Base-by-base conservation (phyloP, 441 rosid genomes). In the Omphalea diandra region DNA sequence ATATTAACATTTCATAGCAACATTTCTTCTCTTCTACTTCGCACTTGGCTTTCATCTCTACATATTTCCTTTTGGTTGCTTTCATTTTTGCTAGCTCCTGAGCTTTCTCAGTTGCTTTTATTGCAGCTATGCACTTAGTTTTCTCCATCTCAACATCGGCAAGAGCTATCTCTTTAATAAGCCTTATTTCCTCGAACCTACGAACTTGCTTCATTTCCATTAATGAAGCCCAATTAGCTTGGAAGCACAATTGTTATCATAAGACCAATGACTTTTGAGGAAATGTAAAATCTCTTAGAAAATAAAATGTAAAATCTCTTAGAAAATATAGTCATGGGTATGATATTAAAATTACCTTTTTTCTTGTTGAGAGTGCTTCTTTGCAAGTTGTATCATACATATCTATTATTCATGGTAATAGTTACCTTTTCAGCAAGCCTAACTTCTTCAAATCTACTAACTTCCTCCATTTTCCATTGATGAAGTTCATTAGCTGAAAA, bases 381-480 rank as follows among this genome's bases (percentile, higher is more conserved):
- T 86, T 89, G 82, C 97, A 93, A 61, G 96, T 96, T 64, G 84
- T 76, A 79, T 90, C 83, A 59, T 90, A 93, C 95, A 90, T n/a
- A n/a, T n/a, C n/a, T n/a, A n/a, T n/a, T n/a, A n/a, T n/a, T n/a
- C n/a, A n/a, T n/a, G n/a, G n/a, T n/a, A n/a, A n/a, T n/a, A n/a
- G n/a, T n/a, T n/a, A n/a, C n/a, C n/a, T n/a, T n/a, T n/a, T n/a
- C n/a, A n/a, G n/a, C n/a, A n/a, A n/a, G n/a, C n/a, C n/a, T n/a
- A n/a, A n/a, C n/a, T n/a, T n/a, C n/a, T n/a, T n/a, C n/a, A n/a
- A n/a, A n/a, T n/a, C n/a, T n/a, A n/a, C n/a, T n/a, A n/a, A n/a
- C n/a, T n/a, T n/a, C n/a, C n/a, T n/a, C n/a, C n/a, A n/a, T n/a
- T n/a, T n/a, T n/a, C n/a, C n/a, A n/a, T n/a, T n/a, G n/a, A n/a